A percentile compares a stretch with the other conserved stretches of the same genome.
Conservation (phyloP, 2,329 filamentous ascomycete genomes). For the Trichoderma oligosporum region DNA sequence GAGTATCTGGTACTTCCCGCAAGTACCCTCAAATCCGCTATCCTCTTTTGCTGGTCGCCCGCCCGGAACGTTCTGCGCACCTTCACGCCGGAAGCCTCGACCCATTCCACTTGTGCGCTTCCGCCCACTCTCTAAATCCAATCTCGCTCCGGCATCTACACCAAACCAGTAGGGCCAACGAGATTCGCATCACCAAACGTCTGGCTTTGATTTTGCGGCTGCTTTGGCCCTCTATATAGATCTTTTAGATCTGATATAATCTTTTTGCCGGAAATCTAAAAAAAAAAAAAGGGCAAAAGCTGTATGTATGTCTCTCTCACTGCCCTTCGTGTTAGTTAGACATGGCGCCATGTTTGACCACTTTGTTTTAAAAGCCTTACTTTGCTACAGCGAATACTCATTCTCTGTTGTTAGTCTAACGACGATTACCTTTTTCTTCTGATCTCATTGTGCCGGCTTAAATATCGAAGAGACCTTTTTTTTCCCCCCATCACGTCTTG, state of each 20-base stretch:
- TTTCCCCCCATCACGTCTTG: slow-evolving; percentile 16
- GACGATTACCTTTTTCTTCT: neutral
- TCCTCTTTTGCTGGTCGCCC: neutral
- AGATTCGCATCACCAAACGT: slow-evolving; percentile 8
- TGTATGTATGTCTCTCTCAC: slow-evolving; percentile 13
- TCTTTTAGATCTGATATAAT: neutral
- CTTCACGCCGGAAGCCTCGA: slow-evolving; percentile 27
- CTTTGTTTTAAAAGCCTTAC: neutral
- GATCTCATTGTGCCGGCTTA: neutral
- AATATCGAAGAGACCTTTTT: neutral
- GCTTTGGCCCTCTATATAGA: slow-evolving; percentile 1
- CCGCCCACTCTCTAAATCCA: slow-evolving; percentile 20
- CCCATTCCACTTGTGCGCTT: slow-evolving; percentile 26
- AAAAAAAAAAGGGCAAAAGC: neutral
- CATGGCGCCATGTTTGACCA: slow-evolving; percentile 11
- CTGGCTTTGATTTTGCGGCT: slow-evolving; percentile 12
- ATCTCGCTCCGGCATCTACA: slow-evolving; percentile 27
- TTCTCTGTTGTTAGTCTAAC: neutral
- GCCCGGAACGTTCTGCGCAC: slow-evolving; percentile 27
- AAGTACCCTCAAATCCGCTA: neutral
- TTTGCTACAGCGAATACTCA: neutral
- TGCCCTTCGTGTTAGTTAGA: slow-evolving; percentile 18
- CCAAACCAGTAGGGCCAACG: slow-evolving; percentile 8
- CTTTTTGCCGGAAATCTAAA: neutral
- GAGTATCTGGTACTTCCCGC: neutral